A percentile compares a stretch with the other conserved stretches of the same genome.
phyloP scores from a whole-genome alignment of 1,139 yeast genomes.

The Meyerozyma elateridarum region DNA sequence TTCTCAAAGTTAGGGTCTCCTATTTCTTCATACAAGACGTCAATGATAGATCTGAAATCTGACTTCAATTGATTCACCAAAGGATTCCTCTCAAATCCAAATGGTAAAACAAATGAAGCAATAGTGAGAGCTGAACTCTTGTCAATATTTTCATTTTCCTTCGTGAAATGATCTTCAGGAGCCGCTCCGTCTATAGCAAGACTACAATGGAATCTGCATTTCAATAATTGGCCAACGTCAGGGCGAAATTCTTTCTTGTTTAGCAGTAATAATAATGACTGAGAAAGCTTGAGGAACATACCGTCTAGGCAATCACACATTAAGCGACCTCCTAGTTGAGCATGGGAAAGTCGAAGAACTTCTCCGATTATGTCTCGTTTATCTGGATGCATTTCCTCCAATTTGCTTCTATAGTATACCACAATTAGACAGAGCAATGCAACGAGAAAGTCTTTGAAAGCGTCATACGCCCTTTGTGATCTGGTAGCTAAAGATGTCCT shows the following conservation, averaged over 20 bases:
- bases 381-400: constrained; percentile 11
- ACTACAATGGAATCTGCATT: constrained; percentile 71
- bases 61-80: constrained; percentile 52
- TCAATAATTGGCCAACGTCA: constrained; percentile 71
- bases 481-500: constrained; percentile 25
- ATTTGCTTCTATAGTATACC: constrained; percentile 24
- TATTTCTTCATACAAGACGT: constrained; percentile 64
- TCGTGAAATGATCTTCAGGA: constrained; percentile 67
- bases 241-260: constrained; percentile 29
- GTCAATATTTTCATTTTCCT: constrained; percentile 32
- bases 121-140: constrained; percentile 49
- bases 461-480: constrained; percentile 30
- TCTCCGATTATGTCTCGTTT: constrained; percentile 26
- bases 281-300: constrained; percentile 54
- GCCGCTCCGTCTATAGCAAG: constrained; percentile 54
- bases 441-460: constrained; percentile 50
- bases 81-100: constrained; percentile 61
- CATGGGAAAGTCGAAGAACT: constrained; percentile 59
- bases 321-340: constrained; percentile 62
- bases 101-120: constrained; percentile 56
- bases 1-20: constrained; percentile 57
- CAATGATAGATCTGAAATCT: constrained; percentile 70
- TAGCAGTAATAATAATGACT: constrained; percentile 46
- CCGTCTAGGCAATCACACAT: constrained; percentile 70
- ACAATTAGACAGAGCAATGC: constrained; percentile 36